Evolutionary conservation across 179 eudicot genomes (phyloP).

Genomic region (Nepenthes alata): DNA sequence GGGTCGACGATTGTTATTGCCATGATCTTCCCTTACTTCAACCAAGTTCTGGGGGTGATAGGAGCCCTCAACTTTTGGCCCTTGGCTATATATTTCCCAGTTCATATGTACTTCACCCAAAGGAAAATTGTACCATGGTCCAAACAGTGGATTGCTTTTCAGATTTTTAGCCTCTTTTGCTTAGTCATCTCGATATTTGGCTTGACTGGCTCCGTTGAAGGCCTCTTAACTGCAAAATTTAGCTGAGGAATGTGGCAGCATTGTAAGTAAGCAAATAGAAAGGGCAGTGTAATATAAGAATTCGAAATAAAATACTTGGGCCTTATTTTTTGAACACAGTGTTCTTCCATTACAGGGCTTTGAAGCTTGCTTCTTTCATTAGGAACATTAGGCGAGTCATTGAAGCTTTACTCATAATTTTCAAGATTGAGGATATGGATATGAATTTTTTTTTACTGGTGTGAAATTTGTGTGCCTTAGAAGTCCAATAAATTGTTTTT

Average conservation of each 20-base stretch:
- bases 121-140: conserved; percentile 40
- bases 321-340: too few relatives aligned
- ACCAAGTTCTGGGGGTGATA: conserved; percentile 62
- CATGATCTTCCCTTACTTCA: conserved; percentile 64
- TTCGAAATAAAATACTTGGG: too few relatives aligned
- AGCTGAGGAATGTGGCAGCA: conserved; percentile 11
- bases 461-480: too few relatives aligned
- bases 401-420: too few relatives aligned
- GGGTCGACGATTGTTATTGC: conserved; percentile 44
- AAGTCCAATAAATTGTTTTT: too few relatives aligned
- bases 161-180: conserved; percentile 26
- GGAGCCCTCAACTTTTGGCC: conserved; percentile 80
- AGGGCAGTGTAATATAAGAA: too few relatives aligned
- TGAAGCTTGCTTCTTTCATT: too few relatives aligned
- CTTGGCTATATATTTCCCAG: conserved; percentile 56
- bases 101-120: conserved; percentile 56
- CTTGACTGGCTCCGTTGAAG: conserved; percentile 49
- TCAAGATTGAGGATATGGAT: too few relatives aligned
- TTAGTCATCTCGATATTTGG: conserved; percentile 34
- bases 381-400: too few relatives aligned
- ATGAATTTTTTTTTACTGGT: too few relatives aligned
- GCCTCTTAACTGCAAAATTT: conserved; percentile 42
- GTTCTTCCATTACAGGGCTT: too few relatives aligned
- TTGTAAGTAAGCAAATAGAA: too few relatives aligned
- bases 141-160: conserved; percentile 34